phyloP scores from a whole-genome alignment of 1,284 basidiomycete genomes.

The Ustilago esculenta region DNA sequence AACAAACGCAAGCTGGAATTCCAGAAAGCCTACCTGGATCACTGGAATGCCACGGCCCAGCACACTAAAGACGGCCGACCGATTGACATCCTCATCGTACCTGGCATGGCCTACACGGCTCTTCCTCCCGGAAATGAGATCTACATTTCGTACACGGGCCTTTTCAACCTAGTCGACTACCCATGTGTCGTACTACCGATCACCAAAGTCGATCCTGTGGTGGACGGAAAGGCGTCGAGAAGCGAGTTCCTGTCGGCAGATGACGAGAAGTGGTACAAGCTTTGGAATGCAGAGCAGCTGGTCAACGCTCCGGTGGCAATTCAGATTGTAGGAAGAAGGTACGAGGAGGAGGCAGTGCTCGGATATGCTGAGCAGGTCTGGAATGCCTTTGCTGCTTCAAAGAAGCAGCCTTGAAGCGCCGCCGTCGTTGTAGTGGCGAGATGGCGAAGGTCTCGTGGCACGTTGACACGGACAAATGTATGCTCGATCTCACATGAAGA shows the following conservation, averaged over 20 bases:
- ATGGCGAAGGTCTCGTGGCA: neutral
- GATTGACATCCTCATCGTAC: conserved; percentile 74
- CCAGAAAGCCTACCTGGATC: conserved; percentile 71
- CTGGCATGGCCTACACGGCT: conserved; percentile 72
- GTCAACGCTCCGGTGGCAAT: conserved; percentile 75
- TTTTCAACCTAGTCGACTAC: conserved; percentile 77
- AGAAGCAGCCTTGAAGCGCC: neutral
- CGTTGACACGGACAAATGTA: too few species aligned
- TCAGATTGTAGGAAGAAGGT: conserved; percentile 76
- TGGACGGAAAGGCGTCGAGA: conserved; percentile 71
- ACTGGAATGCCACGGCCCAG: conserved; percentile 72
- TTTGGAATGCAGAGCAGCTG: conserved; percentile 68
- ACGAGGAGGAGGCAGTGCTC: conserved; percentile 78
- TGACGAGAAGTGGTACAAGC: conserved; percentile 54
- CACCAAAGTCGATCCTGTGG: conserved; percentile 69
- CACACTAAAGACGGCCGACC: conserved; percentile 71
- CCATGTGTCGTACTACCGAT: conserved; percentile 75
- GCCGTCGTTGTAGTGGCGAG: neutral
- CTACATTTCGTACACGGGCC: conserved; percentile 56
- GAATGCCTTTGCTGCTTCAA: conserved; percentile 16
- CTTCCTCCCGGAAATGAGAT: conserved; percentile 71
- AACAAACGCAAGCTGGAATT: conserved; percentile 67
- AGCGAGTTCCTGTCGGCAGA: conserved; percentile 59
- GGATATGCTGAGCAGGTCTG: conserved; percentile 60
- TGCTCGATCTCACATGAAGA: too few species aligned